Evolutionary conservation across 805 yeast species (phyloP), one percentile per base, ranked within the genome.

Genomic region (Hemisphaericaspora nanyangensis): DNA sequence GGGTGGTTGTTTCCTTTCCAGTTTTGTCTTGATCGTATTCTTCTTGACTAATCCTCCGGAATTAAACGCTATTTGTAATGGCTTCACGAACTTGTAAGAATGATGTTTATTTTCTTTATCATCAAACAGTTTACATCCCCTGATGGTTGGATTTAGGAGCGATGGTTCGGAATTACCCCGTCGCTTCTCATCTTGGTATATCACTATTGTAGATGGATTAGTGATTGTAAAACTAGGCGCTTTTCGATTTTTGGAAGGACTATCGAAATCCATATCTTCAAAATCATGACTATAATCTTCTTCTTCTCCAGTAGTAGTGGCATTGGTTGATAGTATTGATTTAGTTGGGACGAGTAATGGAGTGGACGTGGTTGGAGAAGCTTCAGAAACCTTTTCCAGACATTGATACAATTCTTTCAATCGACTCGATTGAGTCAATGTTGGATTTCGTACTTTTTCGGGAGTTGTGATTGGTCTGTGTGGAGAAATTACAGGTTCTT

Each of bases 51-150:
- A 63, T 0, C 96, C 96, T 0, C 85, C 65, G 2, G 90, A 76
- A 56, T 78, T 72, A 59, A 87, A 87, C 12, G 93, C 95, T 0
- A 90, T 82, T 56, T 86, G 95, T 29, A 87, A 69, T 2, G 96
- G 96, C 54, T 83, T 85, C 17, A 85, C 93, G 34, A 79, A 76
- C 46, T 79, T 76, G 59, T 82, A 85, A 8, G 69, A 63, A 2
- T 58, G 43, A 3, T 58, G 44, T 34, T 56, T 58, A 37, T 68
- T 68, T 37, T 67, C 74, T 44, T 68, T 66, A 43, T 67, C 64
- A 25, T 65, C 65, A 37, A 39, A 37, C 17, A 34, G 12, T 10
- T 20, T 31, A 33, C 3, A 6, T 26, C 15, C 37, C 16, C 17
- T 6, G 29, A 22, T 16, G 20, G 29, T 22, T 22, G 18, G 15